Base-by-base conservation (phyloP, 2,329 filamentous ascomycete genomes). In the Xylaria multiplex region DNA sequence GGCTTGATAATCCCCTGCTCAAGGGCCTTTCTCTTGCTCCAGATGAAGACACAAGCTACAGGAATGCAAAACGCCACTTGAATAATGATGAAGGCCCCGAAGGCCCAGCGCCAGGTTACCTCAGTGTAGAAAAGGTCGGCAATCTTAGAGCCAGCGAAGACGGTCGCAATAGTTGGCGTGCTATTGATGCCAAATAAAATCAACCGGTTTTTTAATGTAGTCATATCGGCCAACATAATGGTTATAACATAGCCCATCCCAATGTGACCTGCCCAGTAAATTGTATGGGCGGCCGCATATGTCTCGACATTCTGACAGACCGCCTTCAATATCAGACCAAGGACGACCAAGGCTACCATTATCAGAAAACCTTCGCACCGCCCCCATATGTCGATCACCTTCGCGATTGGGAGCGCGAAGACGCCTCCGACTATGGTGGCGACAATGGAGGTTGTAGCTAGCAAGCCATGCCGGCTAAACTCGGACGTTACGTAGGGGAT, bases 401-500 rank as follows among this genome's bases (percentile, higher is more conserved):
- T 85, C 59, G 83, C 62, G 49, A 64, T 64, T 19, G 56, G 49
- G 7, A 64, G 43, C 2, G 48, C 45, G 16, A 59, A 37, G 24
- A 64, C 55, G 6, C 62, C 62, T 9, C 62, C 56, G 3, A 64
- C 50, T 7, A 64, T 64, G 9, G 35, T 64, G 11, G 62, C 62
- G 9, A 64, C 27, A 19, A 64, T 35, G 5, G 37, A 48, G 30
- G 62, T 55, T 5, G 56, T 60, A 8, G 61, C 46, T 2, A 64
- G 54, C 46, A 91, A 81, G 6, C 88, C 89, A 73, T 91, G 90
- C 56, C 84, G 81, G 48, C 81, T 80, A 73, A 91, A 92, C 2
- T 85, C 81, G 63, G 88, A 91, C 1, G 89, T 91, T 32, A 90
- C 86, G 77, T 88, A 91, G 32, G 87, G 84, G 13, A 84, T 84